Evolutionary conservation across 768 basidiomycete species (phyloP).

Genomic region (Auricularia cornea): DNA sequence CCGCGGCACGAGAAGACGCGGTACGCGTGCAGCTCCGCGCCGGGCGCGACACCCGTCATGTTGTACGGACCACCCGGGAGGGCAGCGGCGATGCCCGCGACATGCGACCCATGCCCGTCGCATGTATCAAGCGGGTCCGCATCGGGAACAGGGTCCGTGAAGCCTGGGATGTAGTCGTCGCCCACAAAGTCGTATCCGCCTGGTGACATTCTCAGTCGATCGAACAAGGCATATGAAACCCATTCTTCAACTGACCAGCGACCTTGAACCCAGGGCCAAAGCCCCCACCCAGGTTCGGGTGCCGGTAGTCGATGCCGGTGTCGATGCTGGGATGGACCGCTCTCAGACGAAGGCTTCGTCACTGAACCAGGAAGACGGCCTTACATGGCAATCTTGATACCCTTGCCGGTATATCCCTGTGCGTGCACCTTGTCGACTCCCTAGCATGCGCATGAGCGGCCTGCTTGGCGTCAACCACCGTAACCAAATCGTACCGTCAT

Average conservation of each 20-base stretch:
- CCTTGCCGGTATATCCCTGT: background rate
- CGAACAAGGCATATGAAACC: no score
- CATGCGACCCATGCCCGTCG: conserved; percentile 7
- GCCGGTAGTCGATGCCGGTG: conserved; percentile 4
- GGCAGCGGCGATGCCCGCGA: conserved; percentile 20
- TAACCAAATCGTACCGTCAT: background rate
- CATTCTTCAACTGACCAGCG: background rate
- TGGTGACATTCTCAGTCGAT: no score
- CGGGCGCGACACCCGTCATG: conserved; percentile 30
- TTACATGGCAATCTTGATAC: background rate
- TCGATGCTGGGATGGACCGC: no score
- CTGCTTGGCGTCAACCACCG: no score
- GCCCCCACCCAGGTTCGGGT: conserved; percentile 11
- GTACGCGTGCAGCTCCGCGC: conserved; percentile 20
- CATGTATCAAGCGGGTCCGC: conserved; percentile 8
- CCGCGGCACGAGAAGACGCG: conserved; percentile 15
- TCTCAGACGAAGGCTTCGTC: no score
- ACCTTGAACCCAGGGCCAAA: conserved; percentile 8
- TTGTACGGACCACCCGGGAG: conserved; percentile 22
- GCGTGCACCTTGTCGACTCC: background rate
- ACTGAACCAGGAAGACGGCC: background rate
- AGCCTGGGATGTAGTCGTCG: conserved; percentile 10
- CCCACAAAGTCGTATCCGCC: conserved; percentile 10
- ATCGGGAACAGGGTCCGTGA: background rate
- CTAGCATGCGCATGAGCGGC: background rate